A percentile compares a stretch with the other conserved stretches of the same genome.
phyloP scores from a whole-genome alignment of 139 green algal species.

The Parachlorella kessleri region DNA sequence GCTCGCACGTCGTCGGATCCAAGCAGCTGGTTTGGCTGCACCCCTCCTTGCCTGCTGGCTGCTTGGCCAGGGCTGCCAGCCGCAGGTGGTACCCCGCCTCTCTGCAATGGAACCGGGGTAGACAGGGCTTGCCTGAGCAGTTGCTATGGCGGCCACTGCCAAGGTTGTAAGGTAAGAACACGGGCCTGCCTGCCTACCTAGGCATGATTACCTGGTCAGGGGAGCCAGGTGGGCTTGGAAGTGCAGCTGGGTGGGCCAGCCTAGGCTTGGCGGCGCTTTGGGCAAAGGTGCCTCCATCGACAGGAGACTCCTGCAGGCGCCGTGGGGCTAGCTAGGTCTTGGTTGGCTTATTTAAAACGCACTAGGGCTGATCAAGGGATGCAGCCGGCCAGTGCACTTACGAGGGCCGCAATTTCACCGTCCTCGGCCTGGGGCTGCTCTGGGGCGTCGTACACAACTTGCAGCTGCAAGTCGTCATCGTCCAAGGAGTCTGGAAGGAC shows the following conservation, averaged over 20 bases:
- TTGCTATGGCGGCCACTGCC: neutral
- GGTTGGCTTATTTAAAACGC: neutral
- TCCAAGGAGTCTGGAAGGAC: neutral
- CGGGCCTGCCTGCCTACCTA: too few relatives aligned
- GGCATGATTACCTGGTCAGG: too few relatives aligned
- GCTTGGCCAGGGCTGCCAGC: neutral
- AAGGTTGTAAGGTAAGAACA: too few relatives aligned
- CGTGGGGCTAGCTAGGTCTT: neutral
- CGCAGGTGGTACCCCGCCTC: neutral
- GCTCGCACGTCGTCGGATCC: neutral
- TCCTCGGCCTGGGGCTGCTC: neutral
- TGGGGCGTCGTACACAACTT: neutral
- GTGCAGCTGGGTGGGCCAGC: too few relatives aligned
- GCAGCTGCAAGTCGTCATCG: neutral
- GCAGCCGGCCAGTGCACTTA: neutral
- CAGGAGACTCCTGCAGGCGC: neutral
- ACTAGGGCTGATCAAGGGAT: neutral
- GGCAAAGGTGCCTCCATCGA: too few relatives aligned
- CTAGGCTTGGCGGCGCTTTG: too few relatives aligned
- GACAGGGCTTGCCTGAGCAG: neutral
- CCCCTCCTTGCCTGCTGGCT: neutral
- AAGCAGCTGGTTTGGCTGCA: neutral
- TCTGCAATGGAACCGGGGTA: neutral
- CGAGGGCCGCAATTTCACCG: neutral
- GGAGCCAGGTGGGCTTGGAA: too few relatives aligned